These are phyloP conservation scores for Naematelia aurantialba DNA, from an alignment of 768 basidiomycete genomes.

Conservation along the genomic window DNA sequence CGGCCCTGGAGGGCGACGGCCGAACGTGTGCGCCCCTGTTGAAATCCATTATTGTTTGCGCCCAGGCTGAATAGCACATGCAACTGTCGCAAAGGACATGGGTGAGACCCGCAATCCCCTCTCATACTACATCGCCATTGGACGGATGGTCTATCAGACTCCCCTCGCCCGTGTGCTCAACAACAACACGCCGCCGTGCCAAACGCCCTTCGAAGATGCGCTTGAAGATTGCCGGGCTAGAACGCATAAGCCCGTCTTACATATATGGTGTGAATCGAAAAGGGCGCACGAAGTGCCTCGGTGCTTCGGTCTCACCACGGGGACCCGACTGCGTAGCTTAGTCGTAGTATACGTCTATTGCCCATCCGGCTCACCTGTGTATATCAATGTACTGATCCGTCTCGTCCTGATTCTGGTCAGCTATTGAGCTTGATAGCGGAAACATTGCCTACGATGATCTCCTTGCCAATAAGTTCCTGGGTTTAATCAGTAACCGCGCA, in stretches of 20 bases:
- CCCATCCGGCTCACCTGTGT: constrained; percentile 26
- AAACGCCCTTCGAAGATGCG: constrained; percentile 35
- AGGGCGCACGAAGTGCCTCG: too few relatives aligned
- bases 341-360: neutral
- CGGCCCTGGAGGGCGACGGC: too few relatives aligned
- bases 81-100: too few relatives aligned
- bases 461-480: constrained; percentile 40
- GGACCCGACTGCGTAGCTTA: constrained; percentile 44
- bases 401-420: constrained; percentile 29
- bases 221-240: constrained; percentile 22
- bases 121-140: too few relatives aligned
- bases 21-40: too few relatives aligned
- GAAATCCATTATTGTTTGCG: too few relatives aligned
- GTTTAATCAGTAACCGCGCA: constrained; percentile 7
- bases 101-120: too few relatives aligned
- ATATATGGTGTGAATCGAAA: too few relatives aligned
- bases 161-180: constrained; percentile 13
- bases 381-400: constrained; percentile 43
- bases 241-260: too few relatives aligned
- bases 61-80: too few relatives aligned
- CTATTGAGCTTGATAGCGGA: neutral
- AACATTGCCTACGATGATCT: constrained; percentile 38
- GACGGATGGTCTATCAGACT: constrained; percentile 22
- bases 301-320: constrained; percentile 33
- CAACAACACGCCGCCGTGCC: constrained; percentile 21